These are phyloP conservation scores for Podaxis sp. DNA, from an alignment of 768 basidiomycete species.

Conservation along the genomic window DNA sequence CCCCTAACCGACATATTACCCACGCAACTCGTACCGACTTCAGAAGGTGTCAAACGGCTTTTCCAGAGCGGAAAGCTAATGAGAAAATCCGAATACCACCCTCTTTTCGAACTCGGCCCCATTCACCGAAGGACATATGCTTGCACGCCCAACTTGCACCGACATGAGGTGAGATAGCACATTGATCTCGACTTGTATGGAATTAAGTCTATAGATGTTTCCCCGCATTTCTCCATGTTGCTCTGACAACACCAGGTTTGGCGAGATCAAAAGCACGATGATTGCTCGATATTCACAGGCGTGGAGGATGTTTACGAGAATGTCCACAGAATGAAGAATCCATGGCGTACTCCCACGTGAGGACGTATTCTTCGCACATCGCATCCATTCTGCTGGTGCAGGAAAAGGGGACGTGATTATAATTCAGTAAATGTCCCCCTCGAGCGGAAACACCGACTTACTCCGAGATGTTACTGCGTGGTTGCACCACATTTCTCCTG, in stretches of 20 bases:
- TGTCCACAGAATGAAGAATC: neutral
- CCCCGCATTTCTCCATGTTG: constrained; percentile 2
- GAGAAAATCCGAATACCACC: neutral
- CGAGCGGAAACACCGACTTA: neutral
- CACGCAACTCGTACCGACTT: neutral
- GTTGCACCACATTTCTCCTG: neutral
- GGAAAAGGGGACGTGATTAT: neutral
- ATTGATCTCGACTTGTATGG: neutral
- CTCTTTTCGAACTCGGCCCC: neutral
- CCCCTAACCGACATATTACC: neutral
- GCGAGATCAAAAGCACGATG: constrained; percentile 4
- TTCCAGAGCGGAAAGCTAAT: neutral
- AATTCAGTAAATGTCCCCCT: too few species aligned
- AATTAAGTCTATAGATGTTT: neutral
- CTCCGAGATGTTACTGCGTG: neutral
- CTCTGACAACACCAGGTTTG: constrained; percentile 4
- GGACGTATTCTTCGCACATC: neutral
- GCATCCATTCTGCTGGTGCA: neutral
- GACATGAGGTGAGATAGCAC: neutral
- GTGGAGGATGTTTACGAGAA: neutral
- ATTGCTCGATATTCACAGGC: neutral
- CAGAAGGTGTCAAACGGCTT: neutral
- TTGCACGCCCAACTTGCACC: neutral
- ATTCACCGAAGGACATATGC: constrained; percentile 1
- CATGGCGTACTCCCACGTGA: neutral